Evolutionary conservation across 129 eudicot genomes (phyloP).

Genomic region (Calendula officinalis): DNA sequence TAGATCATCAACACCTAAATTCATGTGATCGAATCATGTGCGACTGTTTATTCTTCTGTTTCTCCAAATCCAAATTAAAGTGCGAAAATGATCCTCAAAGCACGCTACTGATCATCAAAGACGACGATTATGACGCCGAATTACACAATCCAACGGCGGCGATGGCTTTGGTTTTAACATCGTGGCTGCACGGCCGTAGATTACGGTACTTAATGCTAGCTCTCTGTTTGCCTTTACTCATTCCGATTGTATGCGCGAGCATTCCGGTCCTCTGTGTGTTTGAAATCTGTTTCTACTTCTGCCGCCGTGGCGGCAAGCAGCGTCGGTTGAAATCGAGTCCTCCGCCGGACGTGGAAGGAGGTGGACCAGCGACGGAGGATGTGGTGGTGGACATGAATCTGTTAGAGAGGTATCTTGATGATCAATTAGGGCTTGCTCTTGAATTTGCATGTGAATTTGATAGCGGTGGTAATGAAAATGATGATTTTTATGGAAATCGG

Average conservation of each 20-base stretch:
- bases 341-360: conserved; percentile 23
- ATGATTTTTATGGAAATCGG: conserved; percentile 10
- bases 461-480: conserved; percentile 26
- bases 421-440: conserved; percentile 52
- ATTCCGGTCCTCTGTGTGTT: conserved; percentile 36
- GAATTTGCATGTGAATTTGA: conserved; percentile 40
- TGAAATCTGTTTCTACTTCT: conserved; percentile 25
- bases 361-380: conserved; percentile 24
- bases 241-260: conserved; percentile 38
- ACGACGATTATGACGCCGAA: conserved; percentile 12
- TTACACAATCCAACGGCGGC: conserved; percentile 28
- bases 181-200: conserved; percentile 46
- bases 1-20: conserved; percentile 17
- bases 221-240: conserved; percentile 48
- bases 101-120: conserved; percentile 14
- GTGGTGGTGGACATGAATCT: conserved; percentile 33
- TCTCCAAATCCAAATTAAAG: conserved; percentile 21
- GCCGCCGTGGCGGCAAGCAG: conserved; percentile 25
- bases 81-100: conserved; percentile 28
- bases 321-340: conserved; percentile 24
- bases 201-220: conserved; percentile 36
- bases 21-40: conserved; percentile 18
- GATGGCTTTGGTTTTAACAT: conserved; percentile 28
- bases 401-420: conserved; percentile 58
- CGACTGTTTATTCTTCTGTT: conserved; percentile 14